Base-by-base conservation (phyloP, 176 grass and related monocot genomes). In the Coix lacrymajobi region DNA sequence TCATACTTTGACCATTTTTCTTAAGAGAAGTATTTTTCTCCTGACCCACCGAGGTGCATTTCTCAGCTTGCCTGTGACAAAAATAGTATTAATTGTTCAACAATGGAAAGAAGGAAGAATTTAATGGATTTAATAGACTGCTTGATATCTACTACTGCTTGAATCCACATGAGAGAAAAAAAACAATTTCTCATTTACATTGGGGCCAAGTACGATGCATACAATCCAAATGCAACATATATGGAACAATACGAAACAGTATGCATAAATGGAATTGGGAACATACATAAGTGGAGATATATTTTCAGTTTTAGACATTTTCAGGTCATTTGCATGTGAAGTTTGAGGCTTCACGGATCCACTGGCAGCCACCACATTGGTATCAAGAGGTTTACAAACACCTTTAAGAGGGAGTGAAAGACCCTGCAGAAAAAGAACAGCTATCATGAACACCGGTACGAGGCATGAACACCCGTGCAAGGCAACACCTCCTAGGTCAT, bases 331-430 rank as follows among this genome's bases (percentile, higher is more conserved):
- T 73, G 54, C 46, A 74, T 54, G 34, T 63, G 66, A 81, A 82
- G 60, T 63, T 75, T 84, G 76, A 68, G 81, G 62, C 51, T 75
- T 63, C 63, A 75, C 4, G 37, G 29, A 70, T 39, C 67, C 72
- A 75, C 38, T 75, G 29, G 71, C 40, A 44, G 73, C 51, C 60
- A 83, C 49, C 41, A 70, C 52, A 34, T 77, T 85, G 85, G 71
- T 75, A 45, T 45, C 79, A 76, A 31, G 63, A 83, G 48, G 75
- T 63, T 24, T 74, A 76, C 62, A 46, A 86, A 72, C 48, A 80
- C 66, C 86, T 83, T 91, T 94, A 10, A 75, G 74, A 22, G 83
- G 73, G 61, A 95, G 69, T 22, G 77, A 62, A 37, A 95, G 90
- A 81, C 91, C 91, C 96, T 98, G 86, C 29, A n/a, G 46, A 13